These are phyloP conservation scores for Lactarius trivialis DNA, from an alignment of 768 basidiomycete genomes.

Conservation along the genomic window DNA sequence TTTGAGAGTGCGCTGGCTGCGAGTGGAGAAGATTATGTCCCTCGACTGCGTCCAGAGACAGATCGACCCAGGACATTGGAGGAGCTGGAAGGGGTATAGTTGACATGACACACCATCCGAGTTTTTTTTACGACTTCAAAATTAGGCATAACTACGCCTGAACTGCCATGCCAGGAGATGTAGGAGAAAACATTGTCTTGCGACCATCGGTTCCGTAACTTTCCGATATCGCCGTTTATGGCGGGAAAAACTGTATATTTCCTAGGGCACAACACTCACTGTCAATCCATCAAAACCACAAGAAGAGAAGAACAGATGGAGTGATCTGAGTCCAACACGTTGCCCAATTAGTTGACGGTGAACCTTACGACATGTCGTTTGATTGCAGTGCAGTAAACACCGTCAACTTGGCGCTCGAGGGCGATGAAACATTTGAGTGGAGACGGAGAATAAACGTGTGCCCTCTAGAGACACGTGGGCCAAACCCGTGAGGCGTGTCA, in stretches of 20 bases:
- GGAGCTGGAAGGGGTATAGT: not conserved
- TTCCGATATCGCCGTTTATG: too few species aligned
- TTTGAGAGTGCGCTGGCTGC: conserved; percentile 9
- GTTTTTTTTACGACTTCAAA: not conserved
- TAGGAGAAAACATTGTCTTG: not conserved
- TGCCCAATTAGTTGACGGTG: conserved; percentile 4
- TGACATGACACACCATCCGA: not conserved
- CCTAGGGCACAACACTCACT: too few species aligned
- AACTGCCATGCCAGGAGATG: not conserved
- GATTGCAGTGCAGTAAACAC: conserved; percentile 3
- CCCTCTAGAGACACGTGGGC: not conserved
- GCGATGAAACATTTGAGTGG: conserved; percentile 12
- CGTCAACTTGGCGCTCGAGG: not conserved
- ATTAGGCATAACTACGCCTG: not conserved
- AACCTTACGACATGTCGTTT: conserved; percentile 7
- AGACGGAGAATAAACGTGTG: not conserved
- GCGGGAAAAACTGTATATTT: too few species aligned
- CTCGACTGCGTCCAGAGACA: conserved; percentile 3
- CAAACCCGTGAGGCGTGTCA: not conserved
- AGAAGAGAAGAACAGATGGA: not conserved
- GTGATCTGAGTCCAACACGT: not conserved
- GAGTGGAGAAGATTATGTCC: conserved; percentile 2
- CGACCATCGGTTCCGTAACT: not conserved
- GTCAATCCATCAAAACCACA: not conserved
- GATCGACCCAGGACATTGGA: conserved; percentile 13